Evolutionary conservation across 306 rosid genomes (phyloP).

Genomic region (Inga leiocalycina): DNA sequence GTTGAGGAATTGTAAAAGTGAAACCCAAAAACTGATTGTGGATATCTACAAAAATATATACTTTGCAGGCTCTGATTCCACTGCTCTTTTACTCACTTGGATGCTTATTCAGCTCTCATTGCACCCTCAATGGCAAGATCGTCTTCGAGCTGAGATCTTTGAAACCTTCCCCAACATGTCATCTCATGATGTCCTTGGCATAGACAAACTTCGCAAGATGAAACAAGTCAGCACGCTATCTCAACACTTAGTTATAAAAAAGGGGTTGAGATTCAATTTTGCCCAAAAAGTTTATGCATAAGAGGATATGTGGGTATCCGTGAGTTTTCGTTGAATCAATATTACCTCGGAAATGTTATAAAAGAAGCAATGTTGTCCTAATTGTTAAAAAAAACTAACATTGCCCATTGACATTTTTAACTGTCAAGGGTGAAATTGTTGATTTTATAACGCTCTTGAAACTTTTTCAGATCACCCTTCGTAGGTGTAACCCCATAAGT

Average conservation of each 20-base stretch:
- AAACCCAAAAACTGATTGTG: constrained; percentile 17
- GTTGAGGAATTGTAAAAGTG: not conserved
- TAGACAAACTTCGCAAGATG: not conserved
- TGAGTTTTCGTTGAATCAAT: too few species aligned
- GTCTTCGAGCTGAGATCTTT: not conserved
- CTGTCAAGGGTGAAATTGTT: too few species aligned
- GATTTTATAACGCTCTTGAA: too few species aligned
- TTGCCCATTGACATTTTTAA: too few species aligned
- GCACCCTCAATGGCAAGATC: not conserved
- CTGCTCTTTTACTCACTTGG: not conserved
- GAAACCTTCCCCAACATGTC: not conserved
- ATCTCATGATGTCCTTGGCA: not conserved
- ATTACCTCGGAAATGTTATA: too few species aligned
- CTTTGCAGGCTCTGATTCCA: not conserved
- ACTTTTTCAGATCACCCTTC: too few species aligned
- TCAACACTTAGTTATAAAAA: not conserved
- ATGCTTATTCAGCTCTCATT: not conserved
- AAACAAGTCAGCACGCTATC: not conserved
- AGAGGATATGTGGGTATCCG: too few species aligned
- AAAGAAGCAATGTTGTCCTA: too few species aligned
- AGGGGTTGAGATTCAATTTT: too few species aligned
- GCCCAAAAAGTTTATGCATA: too few species aligned
- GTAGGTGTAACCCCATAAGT: too few species aligned
- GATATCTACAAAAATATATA: constrained; percentile 42
- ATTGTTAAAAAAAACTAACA: too few species aligned